Percentiles rank a stretch among this genome's conserved stretches.
Evolutionary conservation across 371 early-diverging fungal genomes (phyloP).

Genomic region (Capillidium heterosporum): DNA sequence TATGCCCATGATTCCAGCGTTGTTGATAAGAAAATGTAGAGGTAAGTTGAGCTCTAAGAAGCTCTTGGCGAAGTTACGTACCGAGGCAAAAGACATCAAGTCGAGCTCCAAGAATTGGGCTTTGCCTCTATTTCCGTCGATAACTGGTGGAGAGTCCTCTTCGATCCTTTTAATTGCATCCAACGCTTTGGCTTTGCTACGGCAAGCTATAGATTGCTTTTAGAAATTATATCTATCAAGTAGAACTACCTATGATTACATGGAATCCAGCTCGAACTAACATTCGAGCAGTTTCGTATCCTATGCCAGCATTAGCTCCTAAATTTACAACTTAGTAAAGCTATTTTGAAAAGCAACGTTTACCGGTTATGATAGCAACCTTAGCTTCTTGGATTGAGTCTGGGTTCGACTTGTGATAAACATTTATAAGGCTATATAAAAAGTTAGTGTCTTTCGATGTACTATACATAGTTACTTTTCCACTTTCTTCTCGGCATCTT

Average conservation of each 20-base stretch:
- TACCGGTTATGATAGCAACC: constrained; percentile 4
- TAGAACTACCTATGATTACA: constrained; percentile 3
- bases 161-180: constrained; percentile 4
- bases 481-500: too few relatives aligned
- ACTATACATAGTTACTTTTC: too few relatives aligned
- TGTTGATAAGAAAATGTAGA: background rate
- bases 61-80: background rate
- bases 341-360: background rate
- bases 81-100: constrained; percentile 6
- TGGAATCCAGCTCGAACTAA: background rate
- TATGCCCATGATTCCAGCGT: constrained; percentile 2
- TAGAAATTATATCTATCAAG: background rate
- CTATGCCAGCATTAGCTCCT: constrained; percentile 5
- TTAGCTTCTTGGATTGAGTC: background rate
- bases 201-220: background rate
- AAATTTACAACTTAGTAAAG: background rate
- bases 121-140: constrained; percentile 13
- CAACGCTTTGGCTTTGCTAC: constrained; percentile 11
- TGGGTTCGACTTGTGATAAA: too few relatives aligned
- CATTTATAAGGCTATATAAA: too few relatives aligned
- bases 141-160: background rate
- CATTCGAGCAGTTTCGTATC: background rate
- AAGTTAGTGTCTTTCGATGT: too few relatives aligned
- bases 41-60: background rate
- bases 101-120: constrained; percentile 10